These are phyloP conservation scores for Exophiala alcalophila DNA, from an alignment of 2,329 filamentous ascomycete species.

Conservation along the genomic window DNA sequence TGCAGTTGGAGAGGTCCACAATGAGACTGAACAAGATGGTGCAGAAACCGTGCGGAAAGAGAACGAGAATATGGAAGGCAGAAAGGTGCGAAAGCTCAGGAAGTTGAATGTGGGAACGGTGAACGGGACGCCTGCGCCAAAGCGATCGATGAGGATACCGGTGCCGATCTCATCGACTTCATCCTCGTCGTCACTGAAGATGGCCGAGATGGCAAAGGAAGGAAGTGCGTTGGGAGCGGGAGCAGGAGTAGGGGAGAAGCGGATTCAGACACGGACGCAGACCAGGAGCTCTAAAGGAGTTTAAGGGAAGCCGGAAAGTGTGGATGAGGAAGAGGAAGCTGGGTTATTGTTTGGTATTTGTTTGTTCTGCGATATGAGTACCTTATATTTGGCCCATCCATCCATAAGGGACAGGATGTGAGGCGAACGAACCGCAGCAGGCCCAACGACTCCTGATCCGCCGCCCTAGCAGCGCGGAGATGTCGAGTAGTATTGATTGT, in stretches of 20 bases:
- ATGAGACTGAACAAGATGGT: not conserved
- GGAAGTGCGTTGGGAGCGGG: not conserved
- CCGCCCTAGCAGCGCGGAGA: too few species aligned
- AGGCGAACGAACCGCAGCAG: too few species aligned
- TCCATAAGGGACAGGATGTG: too few species aligned
- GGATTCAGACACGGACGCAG: slow-evolving; percentile 9
- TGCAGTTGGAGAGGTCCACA: not conserved
- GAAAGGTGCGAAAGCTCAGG: slow-evolving; percentile 24
- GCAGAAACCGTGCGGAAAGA: slow-evolving; percentile 1
- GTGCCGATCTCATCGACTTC: slow-evolving; percentile 10
- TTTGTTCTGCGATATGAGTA: too few species aligned
- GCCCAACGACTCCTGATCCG: too few species aligned
- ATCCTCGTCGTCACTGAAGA: not conserved
- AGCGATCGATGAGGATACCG: slow-evolving; percentile 16
- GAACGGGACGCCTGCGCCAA: slow-evolving; percentile 25
- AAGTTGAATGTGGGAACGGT: slow-evolving; percentile 24
- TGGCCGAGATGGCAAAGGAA: not conserved
- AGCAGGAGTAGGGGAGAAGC: slow-evolving; percentile 1
- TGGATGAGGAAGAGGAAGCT: too few species aligned
- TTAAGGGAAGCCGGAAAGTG: too few species aligned
- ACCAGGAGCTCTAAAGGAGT: slow-evolving; percentile 2
- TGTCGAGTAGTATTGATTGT: too few species aligned
- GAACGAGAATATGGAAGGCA: slow-evolving; percentile 19
- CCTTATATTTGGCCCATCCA: too few species aligned
- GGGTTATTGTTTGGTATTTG: not conserved